Evolutionary conservation across 257 asterid species (phyloP), one percentile per base, ranked within the genome.

Genomic region (Capsicum chinense): DNA sequence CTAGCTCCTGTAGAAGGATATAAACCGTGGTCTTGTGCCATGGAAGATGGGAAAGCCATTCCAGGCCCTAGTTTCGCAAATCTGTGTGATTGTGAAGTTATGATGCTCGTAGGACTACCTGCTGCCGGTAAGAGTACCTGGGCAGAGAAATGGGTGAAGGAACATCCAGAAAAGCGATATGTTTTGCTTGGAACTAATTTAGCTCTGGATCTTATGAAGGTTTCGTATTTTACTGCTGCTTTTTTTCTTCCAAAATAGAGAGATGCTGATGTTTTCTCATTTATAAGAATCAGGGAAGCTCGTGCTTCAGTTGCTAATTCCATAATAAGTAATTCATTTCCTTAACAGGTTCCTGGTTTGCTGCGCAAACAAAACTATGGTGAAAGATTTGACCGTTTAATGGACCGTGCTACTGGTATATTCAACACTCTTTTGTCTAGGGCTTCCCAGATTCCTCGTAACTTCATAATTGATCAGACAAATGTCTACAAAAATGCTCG

Each of bases 71-170:
- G 79, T 39, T 86, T 92, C 58, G 79, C 83, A 26, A 62, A 85
- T 74, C 58, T 48, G 37, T 42, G 70, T 35, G 93, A 89, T 69
- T 89, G 97, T 86, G 94, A 91, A 78, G 87, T 84, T 82, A 85
- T 89, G 81, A 90, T 91, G 94, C 86, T 92, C 93, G 93, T 91
- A 35, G 97, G 97, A 35, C 88, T 92, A 71, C 97, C 93, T 26
- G 92, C 92, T 78, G 87, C 91, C n/a, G 97, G 97, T 12, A 92
- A 92, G 84, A 89, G 90, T 86, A 90, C 97, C 3, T 92, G 94
- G 97, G 97, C 97, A 5, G 91, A 92, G 85, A 91, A 88, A 57
- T 90, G 86, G 91, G 88, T 82, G 79, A 87, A 56, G 62, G 89
- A 83, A 83, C 90, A 88, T 86, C 93, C 93, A 9, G 97, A 89